Base-by-base conservation (phyloP, 768 basidiomycete genomes). In the Megacollybia marginata region DNA sequence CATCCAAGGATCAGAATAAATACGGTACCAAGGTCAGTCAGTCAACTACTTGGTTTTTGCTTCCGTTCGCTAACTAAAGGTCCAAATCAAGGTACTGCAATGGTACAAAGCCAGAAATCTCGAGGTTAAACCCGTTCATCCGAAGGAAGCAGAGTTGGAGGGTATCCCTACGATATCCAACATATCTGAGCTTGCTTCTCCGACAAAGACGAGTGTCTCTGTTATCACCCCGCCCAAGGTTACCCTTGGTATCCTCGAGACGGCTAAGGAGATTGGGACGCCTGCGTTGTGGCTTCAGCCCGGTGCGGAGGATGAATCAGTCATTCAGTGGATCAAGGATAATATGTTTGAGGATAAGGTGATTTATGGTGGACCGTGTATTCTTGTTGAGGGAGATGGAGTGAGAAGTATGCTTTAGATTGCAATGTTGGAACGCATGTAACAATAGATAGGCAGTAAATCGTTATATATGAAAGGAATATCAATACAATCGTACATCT, bases 281-380 rank as follows among this genome's bases (percentile, higher is more conserved):
- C 85, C 83, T 5, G 75, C 82, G 3, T 72, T 92, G 42, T 95
- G 92, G 92, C 76, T 94, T 31, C 92, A 95, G 62, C 92, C 92
- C 7, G 91, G 91, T 18, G 88, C 91, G 7, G 82, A 85, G 55
- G 83, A 90, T 57, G 74, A 70, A 13, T 65, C 66, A 2, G 88
- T 92, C 44, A 65, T 71, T 13, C 58, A 70, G 13, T 93, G 77
- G 57, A 81, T 93, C 61, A 73, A 78, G 36, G 76, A 81, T 51
- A 81, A 84, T 46, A 76, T 71, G 4, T 64, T 92, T 55, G 66
- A 70, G 33, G 81, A 82, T 59, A 74, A 74, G 51, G 86, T 88
- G n/a, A 76, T 94, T 46, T 80, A 78, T 61, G 85, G 87, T 23
- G 92, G 92, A 9, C 83, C 88, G 9, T 95, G 92, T 61, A 74